These are phyloP conservation scores for Rhinocladiella mackenziei DNA, from an alignment of 2,329 filamentous ascomycete genomes.

Conservation along the genomic window DNA sequence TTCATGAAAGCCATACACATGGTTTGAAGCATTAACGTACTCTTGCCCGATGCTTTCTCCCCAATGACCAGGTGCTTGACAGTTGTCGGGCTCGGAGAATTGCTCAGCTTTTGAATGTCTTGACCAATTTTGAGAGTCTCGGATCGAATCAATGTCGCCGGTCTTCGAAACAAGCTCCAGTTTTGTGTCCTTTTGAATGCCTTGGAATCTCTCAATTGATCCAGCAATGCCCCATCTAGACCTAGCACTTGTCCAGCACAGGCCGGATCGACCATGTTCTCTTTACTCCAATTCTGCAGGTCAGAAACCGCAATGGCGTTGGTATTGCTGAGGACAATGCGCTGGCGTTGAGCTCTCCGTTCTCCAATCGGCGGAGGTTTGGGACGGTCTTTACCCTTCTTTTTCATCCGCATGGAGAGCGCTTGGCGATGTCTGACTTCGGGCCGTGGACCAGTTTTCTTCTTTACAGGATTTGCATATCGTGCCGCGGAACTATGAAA, in stretches of 20 bases:
- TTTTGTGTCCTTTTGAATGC: conserved; percentile 88
- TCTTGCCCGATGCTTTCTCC: conserved; percentile 75
- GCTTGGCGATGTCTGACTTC: conserved; percentile 24
- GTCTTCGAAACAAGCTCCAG: conserved; percentile 81
- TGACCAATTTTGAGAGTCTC: conserved; percentile 72
- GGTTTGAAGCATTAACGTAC: conserved; percentile 76
- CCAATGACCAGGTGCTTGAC: conserved; percentile 66
- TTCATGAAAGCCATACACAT: conserved; percentile 76
- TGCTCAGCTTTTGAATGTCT: conserved; percentile 56
- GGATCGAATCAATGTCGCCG: conserved; percentile 70
- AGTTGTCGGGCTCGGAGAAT: conserved; percentile 35
- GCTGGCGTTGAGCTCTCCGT: conserved; percentile 80
- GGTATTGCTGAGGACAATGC: conserved; percentile 87
- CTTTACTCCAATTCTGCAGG: conserved; percentile 57
- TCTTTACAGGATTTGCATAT: conserved; percentile 45
- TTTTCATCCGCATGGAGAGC: conserved; percentile 45
- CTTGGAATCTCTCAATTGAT: conserved; percentile 75
- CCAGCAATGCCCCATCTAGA: conserved; percentile 66
- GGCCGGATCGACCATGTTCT: conserved; percentile 52
- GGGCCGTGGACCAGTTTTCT: conserved; percentile 34
- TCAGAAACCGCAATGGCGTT: conserved; percentile 77
- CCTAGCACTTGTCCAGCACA: conserved; percentile 62
- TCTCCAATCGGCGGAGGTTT: conserved; percentile 69
- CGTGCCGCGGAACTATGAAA: conserved; percentile 46
- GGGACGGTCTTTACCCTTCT: conserved; percentile 39